Base-by-base conservation (phyloP, 306 rosid species). In the Hippophae rhamnoides region DNA sequence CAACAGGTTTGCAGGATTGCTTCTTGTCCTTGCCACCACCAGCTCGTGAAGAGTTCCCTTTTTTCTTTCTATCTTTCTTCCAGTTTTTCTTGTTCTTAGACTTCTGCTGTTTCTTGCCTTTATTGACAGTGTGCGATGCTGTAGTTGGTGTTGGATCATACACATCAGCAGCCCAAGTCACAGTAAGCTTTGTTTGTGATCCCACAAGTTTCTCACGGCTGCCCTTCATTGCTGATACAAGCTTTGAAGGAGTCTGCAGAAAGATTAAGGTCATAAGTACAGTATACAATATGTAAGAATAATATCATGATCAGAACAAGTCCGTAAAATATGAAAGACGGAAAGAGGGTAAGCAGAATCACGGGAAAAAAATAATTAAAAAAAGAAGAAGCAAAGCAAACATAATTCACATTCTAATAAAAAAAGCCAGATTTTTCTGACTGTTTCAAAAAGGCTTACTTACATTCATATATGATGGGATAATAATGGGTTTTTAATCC, bases 121-220 rank as follows among this genome's bases (percentile, higher is more conserved):
- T 58, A 31, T 23, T 74, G 10, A 79, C 85, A 0, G 89, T 63
- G 40, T 82, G 90, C 0, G 79, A 87, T 58, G 71, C 41, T 5
- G 73, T 79, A 6, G 90, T 84, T 41, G 82, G 81, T 4, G 57
- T 71, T 6, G 95, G 97, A 72, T 90, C 97, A 64, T 90, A 90
- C 45, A 90, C 97, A 47, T 87, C 94, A 7, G 95, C 77, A 38
- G 95, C 90, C 95, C 97, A 90, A 56, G 76, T 78, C 60, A 90
- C 97, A 2, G 77, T 72, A 53, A 81, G 63, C 64, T 82, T 93
- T 65, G 41, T 46, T 0, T 23, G 74, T n/a, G 58, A 7, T 49
- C 23, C 73, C 10, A 76, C 77, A 9, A 58, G 69, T 66, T 76
- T 82, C 71, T 70, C 85, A 47, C 94, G 83, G 69, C 81, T 76